Percentiles rank a stretch among this genome's conserved stretches.
Conservation (phyloP, 2,329 filamentous ascomycete species). For the Penicillium digitatum region DNA sequence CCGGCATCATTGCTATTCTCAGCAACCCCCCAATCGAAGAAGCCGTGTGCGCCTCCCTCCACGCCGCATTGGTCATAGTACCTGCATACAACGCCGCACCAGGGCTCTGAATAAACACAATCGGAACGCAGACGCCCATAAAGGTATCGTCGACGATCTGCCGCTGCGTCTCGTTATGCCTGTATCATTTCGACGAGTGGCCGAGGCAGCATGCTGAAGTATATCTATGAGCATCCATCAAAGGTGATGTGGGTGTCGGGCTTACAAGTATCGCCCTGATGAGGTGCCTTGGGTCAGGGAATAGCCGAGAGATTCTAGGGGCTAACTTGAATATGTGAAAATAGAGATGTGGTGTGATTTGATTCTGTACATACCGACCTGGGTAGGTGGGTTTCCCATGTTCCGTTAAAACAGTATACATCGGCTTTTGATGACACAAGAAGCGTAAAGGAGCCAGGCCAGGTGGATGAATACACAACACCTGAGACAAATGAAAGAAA, state of each 20-base stretch:
- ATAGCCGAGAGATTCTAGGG: neutral
- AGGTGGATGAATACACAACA: neutral
- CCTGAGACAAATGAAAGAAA: constrained; percentile 8
- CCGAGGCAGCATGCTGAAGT: too few species aligned
- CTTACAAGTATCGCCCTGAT: constrained; percentile 43
- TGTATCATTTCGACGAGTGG: too few species aligned
- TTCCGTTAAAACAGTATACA: neutral
- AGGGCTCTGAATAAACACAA: constrained; percentile 32
- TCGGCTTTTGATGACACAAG: constrained; percentile 9
- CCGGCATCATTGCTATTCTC: constrained; percentile 31
- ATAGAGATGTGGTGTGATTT: neutral
- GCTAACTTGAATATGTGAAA: neutral
- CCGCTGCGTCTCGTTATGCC: constrained; percentile 28
- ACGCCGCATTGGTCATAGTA: constrained; percentile 22
- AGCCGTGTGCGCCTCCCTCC: constrained; percentile 28
- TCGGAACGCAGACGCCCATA: constrained; percentile 25
- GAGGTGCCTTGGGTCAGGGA: constrained; percentile 41
- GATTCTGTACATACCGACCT: neutral
- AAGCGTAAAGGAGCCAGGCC: neutral
- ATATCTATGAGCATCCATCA: too few species aligned
- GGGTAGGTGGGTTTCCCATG: neutral
- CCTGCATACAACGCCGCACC: constrained; percentile 35
- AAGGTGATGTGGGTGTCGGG: too few species aligned
- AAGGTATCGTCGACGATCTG: constrained; percentile 31
- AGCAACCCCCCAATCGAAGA: constrained; percentile 32